Conservation (phyloP, 106 monocot species). For the Dendrobium catenatum region DNA sequence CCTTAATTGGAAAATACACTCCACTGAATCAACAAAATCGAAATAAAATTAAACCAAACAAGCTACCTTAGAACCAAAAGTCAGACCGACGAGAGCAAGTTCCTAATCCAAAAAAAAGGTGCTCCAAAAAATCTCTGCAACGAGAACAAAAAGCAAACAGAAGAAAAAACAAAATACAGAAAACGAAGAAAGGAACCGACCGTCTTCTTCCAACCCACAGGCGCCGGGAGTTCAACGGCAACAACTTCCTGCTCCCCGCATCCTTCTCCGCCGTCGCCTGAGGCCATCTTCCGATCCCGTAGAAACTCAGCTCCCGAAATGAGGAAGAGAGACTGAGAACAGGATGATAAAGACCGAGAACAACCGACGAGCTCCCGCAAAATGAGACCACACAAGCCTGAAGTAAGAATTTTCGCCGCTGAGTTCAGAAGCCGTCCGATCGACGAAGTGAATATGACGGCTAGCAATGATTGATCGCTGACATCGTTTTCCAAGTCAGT, state of each 20-base stretch:
- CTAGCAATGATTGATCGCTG: no score
- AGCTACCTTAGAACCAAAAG: background rate
- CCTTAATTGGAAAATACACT: background rate
- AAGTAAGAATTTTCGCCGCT: no score
- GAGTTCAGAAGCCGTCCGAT: no score
- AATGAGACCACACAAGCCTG: no score
- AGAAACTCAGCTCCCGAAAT: background rate
- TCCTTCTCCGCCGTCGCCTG: background rate
- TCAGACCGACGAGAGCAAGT: background rate
- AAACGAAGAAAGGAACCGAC: background rate
- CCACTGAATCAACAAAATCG: background rate
- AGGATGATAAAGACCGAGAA: background rate
- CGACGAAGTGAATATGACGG: no score
- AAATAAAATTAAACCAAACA: background rate
- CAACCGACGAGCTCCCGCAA: background rate
- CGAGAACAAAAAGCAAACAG: background rate
- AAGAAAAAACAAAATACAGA: background rate
- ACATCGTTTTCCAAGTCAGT: no score
- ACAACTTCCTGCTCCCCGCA: background rate
- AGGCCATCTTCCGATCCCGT: slow-evolving; percentile 1
- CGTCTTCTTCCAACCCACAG: slow-evolving; percentile 5
- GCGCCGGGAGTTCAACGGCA: slow-evolving; percentile 5
- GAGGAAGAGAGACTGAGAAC: background rate
- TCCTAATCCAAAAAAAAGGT: background rate
- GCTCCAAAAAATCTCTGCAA: background rate